Evolutionary conservation across 1,284 basidiomycete genomes (phyloP), one percentile per base, ranked within the genome.

Genomic region (Lentinus polychrous): DNA sequence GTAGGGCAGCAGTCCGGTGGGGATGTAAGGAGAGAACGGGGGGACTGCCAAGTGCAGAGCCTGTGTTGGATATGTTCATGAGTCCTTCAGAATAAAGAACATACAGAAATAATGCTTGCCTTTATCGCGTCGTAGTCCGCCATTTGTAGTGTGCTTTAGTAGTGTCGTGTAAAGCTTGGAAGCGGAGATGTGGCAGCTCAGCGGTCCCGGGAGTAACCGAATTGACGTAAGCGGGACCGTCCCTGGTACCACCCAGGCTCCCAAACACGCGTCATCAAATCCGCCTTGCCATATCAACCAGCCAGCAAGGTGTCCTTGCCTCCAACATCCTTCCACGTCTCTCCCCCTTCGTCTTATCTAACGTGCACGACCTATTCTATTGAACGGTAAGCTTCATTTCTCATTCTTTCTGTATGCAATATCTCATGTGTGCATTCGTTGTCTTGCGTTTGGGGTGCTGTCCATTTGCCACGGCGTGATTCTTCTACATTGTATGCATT

Each of bases 1-100:
- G 60, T 76, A 79, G 5, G 89, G 87, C 31, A 94, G 74, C 22
- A 83, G 60, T 0, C 68, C 64, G 33, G 81, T 77, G 15, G 88
- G 72, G 50, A 94, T 65, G 57, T 77, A 67, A 17, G 91, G 88
- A 11, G 74, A 54, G 69, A 91, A 94, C 0, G 87, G 50, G 4
- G 81, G 75, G 24, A 78, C 64, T 8, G 74, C 61, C 45, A 61
- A 68, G 70, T 83, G 75, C 49, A 77, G 62, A 18, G 70, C 66
- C 82, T 86, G 63, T 42, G 43, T 49, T 10, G 27, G 4, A 27
- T 27, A 27, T 27, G 27, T 27, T 27, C 10, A 3, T 50, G 44
- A 43, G 46, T 51, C 51, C 17, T 35, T 35, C n/a, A 20, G 17
- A 35, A 43, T 42, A 39, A 37, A 15, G 41, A 14, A 43, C 8